Conservation (phyloP, 306 rosid species). For the Cucumis hystrix region DNA sequence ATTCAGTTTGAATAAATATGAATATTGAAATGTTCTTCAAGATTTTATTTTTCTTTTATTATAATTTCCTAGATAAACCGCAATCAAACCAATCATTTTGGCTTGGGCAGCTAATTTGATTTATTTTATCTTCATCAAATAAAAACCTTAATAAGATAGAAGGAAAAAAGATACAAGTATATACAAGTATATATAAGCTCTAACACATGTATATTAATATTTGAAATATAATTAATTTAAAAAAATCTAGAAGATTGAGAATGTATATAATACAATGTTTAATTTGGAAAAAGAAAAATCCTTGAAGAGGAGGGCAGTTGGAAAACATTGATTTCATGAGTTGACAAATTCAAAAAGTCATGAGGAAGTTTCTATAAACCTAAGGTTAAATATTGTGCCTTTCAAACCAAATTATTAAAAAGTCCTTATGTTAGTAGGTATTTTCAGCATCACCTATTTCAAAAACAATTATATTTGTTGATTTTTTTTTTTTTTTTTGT, state of each 20-base stretch:
- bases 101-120: neutral
- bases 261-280: no score
- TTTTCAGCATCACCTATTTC: neutral
- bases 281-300: no score
- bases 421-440: neutral
- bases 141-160: neutral
- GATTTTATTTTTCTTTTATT: neutral
- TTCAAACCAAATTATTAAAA: neutral
- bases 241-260: neutral
- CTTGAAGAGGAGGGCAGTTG: neutral
- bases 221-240: neutral
- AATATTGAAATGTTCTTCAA: neutral
- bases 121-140: no score
- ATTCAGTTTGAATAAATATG: no score
- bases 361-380: neutral
- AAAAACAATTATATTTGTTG: neutral
- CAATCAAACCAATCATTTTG: neutral
- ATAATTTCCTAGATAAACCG: neutral
- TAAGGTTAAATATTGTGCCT: neutral
- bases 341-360: constrained; percentile 6
- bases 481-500: neutral
- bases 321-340: neutral
- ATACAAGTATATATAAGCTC: neutral
- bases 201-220: neutral
- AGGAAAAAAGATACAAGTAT: neutral